Evolutionary conservation across 2,329 filamentous ascomycete genomes (phyloP), one percentile per base, ranked within the genome.

Genomic region (Colletotrichum plurivorum): DNA sequence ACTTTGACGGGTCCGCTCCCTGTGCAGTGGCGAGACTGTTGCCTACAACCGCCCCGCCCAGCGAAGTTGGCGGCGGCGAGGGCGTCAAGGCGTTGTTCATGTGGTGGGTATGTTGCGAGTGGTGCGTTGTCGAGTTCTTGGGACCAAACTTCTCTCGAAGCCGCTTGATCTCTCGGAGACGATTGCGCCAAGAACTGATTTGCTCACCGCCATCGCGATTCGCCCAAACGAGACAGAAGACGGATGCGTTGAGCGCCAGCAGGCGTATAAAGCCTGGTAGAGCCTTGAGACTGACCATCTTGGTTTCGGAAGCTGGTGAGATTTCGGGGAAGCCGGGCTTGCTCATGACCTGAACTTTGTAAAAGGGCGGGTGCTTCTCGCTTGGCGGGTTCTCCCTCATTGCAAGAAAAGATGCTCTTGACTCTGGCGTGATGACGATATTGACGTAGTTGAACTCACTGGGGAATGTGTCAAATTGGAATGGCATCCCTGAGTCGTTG

Each of bases 371-470:
- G 75, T 75, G 77, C 8, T 81, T 76, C 41, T 75, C 76, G 63
- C 78, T 59, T 7, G 71, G 71, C 13, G 79, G 77, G 54, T 80
- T 76, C 60, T 87, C 81, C 18, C 90, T 84, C 6, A 87, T 89
- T 56, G 92, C 90, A 45, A 94, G 87, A 76, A 95, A 95, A 2
- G 92, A 92, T 3, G 90, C 90, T 48, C 91, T 88, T 5, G 94
- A 95, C 71, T 95, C 93, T 0, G 96, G 96, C 2, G 93, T 94
- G 76, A 99, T 95, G 74, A 98, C 92, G 75, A 99, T 98, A 78
- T 98, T 94, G 77, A 99, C 94, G 76, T 93, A 97, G 77, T 98
- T 98, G 85, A 99, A 97, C 66, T 95, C 93, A 0, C 94, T 97
- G 0, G 94, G 94, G 74, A 99, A 97, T 0, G 94, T 97, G 77